Evolutionary conservation across 768 basidiomycete species (phyloP).

Genomic region (Serendipita sp.): DNA sequence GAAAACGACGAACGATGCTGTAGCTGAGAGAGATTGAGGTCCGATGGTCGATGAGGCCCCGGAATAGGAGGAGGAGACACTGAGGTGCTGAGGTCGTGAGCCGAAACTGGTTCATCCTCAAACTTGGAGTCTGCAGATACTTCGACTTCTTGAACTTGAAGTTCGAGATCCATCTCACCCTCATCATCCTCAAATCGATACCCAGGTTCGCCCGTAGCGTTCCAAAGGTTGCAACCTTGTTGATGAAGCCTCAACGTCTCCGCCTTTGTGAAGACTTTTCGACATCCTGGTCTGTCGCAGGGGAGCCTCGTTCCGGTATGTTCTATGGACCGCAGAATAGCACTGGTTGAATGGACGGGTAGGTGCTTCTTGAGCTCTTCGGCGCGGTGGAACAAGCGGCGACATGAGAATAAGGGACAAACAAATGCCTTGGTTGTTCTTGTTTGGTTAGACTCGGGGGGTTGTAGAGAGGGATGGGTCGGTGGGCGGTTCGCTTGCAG

Average conservation of each 20-base stretch:
- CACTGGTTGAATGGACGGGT: background rate
- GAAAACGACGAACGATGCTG: background rate
- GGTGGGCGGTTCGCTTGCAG: constrained; percentile 3
- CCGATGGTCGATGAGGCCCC: background rate
- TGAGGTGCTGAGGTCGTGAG: background rate
- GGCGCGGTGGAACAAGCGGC: constrained; percentile 76
- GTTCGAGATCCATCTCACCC: background rate
- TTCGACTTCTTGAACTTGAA: background rate
- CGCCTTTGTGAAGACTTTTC: background rate
- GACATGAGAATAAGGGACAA: constrained; percentile 74
- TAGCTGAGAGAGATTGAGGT: background rate
- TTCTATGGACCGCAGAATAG: background rate
- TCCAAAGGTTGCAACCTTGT: background rate
- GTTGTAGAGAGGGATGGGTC: constrained; percentile 11
- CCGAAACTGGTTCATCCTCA: background rate
- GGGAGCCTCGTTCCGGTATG: background rate
- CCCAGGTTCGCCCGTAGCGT: background rate
- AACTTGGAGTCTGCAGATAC: background rate
- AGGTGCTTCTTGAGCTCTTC: constrained; percentile 83
- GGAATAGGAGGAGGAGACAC: background rate
- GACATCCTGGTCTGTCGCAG: background rate
- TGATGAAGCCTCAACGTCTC: background rate
- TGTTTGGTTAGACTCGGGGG: constrained; percentile 11
- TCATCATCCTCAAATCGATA: background rate
- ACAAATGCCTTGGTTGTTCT: constrained; percentile 34